These are phyloP conservation scores for Ogataea wickerhamii DNA, from an alignment of 805 yeast species.

Conservation along the genomic window DNA sequence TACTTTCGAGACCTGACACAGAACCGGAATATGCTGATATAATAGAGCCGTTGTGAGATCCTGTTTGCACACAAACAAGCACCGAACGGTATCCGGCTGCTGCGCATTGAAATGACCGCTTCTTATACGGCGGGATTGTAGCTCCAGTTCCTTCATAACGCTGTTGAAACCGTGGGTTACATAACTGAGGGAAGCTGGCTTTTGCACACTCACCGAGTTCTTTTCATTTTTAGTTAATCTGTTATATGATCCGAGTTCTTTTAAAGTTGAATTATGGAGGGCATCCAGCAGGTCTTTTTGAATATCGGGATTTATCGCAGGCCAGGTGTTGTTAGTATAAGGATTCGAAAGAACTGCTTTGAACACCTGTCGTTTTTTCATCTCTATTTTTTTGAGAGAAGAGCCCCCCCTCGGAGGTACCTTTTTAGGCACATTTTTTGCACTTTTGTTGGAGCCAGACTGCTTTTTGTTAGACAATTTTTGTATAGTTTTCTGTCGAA, in stretches of 20 bases:
- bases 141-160: constrained; percentile 46
- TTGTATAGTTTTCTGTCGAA: too few relatives aligned
- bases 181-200: constrained; percentile 28
- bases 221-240: constrained; percentile 25
- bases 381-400: constrained; percentile 42
- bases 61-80: constrained; percentile 55
- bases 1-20: constrained; percentile 49
- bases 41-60: constrained; percentile 42
- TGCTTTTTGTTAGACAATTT: too few relatives aligned
- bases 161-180: constrained; percentile 53
- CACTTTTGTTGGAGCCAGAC: too few relatives aligned
- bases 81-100: constrained; percentile 28
- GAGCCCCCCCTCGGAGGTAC: too few relatives aligned
- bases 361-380: constrained; percentile 52
- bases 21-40: constrained; percentile 54
- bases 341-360: constrained; percentile 66
- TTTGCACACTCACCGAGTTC: constrained; percentile 15
- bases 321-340: constrained; percentile 44
- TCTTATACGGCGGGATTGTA: constrained; percentile 34
- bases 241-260: constrained; percentile 16
- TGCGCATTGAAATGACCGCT: constrained; percentile 10
- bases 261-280: constrained; percentile 10
- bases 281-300: constrained; percentile 31
- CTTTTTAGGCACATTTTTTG: too few relatives aligned
- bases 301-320: constrained; percentile 34